Base-by-base conservation (phyloP, 805 yeast species). In the Yueomyces sinensis region DNA sequence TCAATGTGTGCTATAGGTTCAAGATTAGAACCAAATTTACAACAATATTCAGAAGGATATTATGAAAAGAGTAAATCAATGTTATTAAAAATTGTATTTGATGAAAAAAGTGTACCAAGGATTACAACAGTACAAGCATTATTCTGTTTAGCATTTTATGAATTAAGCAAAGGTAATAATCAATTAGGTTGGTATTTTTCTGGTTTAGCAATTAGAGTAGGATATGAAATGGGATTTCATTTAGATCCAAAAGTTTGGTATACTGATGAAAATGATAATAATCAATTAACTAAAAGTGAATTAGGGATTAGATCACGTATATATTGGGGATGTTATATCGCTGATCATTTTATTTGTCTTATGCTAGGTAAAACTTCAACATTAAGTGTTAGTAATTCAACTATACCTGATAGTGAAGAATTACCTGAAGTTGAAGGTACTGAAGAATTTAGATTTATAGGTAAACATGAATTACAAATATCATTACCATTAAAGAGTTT, bases 301-400 rank as follows among this genome's bases (percentile, higher is more conserved):
- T 59, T 68, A 14, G 72, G 67, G 29, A 72, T 75, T 36, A 60
- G 79, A 38, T 65, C 74, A 33, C 57, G 82, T 38, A 70, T 75
- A 9, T 72, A 70, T 47, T 75, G 82, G 82, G 82, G 82, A 3
- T 66, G 75, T 33, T 75, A 68, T 49, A 57, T 74, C 37, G 76
- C 76, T 2, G 82, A 75, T 49, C 80, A 73, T 47, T 70, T 74
- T 43, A 70, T 74, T 25, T 68, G 77, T 46, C 54, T 74, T 27
- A 57, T 74, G 33, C 52, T 74, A 32, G 82, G 82, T 3, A 54
- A 80, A 34, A 77, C 79, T 0, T 66, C 76, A 0, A 54, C 68
- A 1, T 50, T 75, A 33, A 70, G 73, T 44, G 60, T 69, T 33
- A 62, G 68, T 30, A 76, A 75, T 41, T 72, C 81, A 0, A 66